These are phyloP conservation scores for Penicillium rolfsii DNA, from an alignment of 2,329 filamentous ascomycete species.

Conservation along the genomic window DNA sequence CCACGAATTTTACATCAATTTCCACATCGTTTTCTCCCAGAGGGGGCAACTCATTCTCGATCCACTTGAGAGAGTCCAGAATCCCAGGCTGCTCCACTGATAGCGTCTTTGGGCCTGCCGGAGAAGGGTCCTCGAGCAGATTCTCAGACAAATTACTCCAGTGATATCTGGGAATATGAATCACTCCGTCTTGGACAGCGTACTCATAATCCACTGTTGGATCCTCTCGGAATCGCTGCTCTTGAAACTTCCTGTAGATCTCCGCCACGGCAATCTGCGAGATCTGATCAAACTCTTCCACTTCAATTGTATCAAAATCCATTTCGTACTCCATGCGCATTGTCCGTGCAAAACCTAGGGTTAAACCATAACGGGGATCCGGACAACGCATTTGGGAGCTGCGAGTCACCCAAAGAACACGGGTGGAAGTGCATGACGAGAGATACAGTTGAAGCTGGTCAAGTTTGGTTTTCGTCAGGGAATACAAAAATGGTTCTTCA, in stretches of 20 bases:
- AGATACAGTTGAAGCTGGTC: not conserved
- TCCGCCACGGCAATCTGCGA: not conserved
- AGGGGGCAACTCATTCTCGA: not conserved
- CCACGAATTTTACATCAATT: constrained; percentile 20
- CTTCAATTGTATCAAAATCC: constrained; percentile 19
- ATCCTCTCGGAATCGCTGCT: not conserved
- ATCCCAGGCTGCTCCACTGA: constrained; percentile 12
- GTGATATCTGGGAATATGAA: constrained; percentile 19
- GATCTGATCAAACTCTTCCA: constrained; percentile 6
- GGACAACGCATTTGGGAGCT: constrained; percentile 8
- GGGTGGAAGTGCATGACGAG: constrained; percentile 2
- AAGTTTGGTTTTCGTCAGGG: not conserved
- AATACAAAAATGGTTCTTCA: constrained; percentile 8
- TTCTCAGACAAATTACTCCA: constrained; percentile 14
- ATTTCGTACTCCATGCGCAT: constrained; percentile 13
- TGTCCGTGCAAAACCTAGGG: constrained; percentile 19
- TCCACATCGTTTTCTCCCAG: constrained; percentile 12
- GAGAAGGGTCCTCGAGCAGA: not conserved
- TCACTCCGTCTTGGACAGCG: constrained; percentile 4
- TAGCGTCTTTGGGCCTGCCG: constrained; percentile 8
- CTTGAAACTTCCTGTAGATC: constrained; percentile 12
- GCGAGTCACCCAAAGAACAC: constrained; percentile 17
- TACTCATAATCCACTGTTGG: constrained; percentile 18
- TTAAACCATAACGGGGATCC: constrained; percentile 16
- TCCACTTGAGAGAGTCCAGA: constrained; percentile 15